Base-by-base conservation (phyloP, 345 rosid species). In the Salix caprea region DNA sequence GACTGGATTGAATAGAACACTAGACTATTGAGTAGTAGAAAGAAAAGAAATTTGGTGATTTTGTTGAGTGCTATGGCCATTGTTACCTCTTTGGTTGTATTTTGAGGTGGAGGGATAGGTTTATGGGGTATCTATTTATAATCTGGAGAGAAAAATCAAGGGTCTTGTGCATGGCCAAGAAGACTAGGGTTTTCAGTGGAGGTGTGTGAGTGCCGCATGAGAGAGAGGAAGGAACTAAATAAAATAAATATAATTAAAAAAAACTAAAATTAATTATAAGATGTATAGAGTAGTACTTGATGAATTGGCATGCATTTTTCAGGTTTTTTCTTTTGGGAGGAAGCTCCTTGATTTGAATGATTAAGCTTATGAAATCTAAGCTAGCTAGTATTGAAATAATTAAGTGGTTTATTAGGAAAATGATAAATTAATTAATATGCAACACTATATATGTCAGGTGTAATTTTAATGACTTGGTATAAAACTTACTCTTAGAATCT, bases 1-100 rank as follows among this genome's bases (percentile, higher is more conserved):
- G 78, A 77, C 72, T 39, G 85, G 23, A 37, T 78, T 73, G 80
- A 46, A n/a, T 14, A 36, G 58, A 76, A 67, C 4, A 75, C 65
- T 4, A 74, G 32, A 44, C 28, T 58, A 23, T 23, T 70, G 24
- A 76, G 14, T 37, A 86, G 60, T 42, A 86, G 68, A 56, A 87
- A 73, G 71, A 83, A 67, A 73, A 83, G 37, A 79, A 61, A 34
- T 70, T 21, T 48, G 76, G 61, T 60, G 21, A 13, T 54, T 36
- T 24, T 56, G 54, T 40, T 68, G 37, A 36, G 56, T 23, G 48
- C 5, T 30, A n/a, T 40, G 50, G 60, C 74, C 79, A 76, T 76
- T 69, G 2, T 18, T 26, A 24, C 13, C 42, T 65, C 19, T 40
- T 21, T 69, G 24, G 10, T 68, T 10, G 30, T 26, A 21, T 40